A percentile compares a stretch with the other conserved stretches of the same genome.
These are phyloP conservation scores for Lactifluus subvellereus DNA, from an alignment of 768 basidiomycete species.

Conservation along the genomic window DNA sequence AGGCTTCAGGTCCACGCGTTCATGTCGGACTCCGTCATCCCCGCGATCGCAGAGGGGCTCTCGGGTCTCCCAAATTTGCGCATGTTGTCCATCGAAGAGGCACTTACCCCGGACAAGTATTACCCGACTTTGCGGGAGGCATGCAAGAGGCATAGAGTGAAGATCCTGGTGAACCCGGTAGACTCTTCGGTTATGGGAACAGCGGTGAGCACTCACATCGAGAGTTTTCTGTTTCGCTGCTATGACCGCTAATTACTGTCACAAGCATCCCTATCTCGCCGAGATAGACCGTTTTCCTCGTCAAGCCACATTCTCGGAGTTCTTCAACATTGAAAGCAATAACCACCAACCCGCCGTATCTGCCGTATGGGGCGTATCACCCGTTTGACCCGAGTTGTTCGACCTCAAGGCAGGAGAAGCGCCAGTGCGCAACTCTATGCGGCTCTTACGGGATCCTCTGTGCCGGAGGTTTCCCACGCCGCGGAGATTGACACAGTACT, in stretches of 20 bases:
- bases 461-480: slow-evolving; percentile 5
- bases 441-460: neutral
- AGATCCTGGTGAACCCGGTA: slow-evolving; percentile 6
- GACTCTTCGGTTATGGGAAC: neutral
- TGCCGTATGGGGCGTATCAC: neutral
- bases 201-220: neutral
- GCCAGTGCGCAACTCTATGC: neutral
- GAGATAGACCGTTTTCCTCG: slow-evolving; percentile 20
- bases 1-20: slow-evolving; percentile 18
- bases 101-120: slow-evolving; percentile 2
- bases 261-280: slow-evolving; percentile 7
- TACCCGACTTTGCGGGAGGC: slow-evolving; percentile 6
- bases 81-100: slow-evolving; percentile 7
- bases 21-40: slow-evolving; percentile 5
- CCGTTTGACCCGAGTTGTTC: neutral
- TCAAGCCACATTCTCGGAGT: slow-evolving; percentile 8
- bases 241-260: neutral
- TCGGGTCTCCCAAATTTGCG: slow-evolving; percentile 1
- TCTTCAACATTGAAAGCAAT: neutral
- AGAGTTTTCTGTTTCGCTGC: neutral
- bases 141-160: slow-evolving; percentile 1
- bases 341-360: too few species aligned
- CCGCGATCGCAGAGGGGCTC: neutral
- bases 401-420: neutral
- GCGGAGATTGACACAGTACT: neutral